A percentile compares a stretch with the other conserved stretches of the same genome.
phyloP scores from a whole-genome alignment of 2,329 filamentous ascomycete species.

The Aureobasidium sp. region DNA sequence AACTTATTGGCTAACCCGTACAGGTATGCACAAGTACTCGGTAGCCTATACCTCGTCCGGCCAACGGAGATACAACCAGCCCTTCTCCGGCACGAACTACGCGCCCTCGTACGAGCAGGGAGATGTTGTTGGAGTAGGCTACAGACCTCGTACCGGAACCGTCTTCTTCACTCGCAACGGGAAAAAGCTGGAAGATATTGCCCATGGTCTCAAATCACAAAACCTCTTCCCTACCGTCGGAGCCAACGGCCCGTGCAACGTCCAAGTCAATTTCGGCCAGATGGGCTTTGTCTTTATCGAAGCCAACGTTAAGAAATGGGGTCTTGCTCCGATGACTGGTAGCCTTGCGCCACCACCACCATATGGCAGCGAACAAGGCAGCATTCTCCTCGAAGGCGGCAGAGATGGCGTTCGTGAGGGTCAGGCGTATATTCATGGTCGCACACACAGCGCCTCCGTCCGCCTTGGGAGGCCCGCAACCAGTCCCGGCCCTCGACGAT shows the following conservation, averaged over 20 bases:
- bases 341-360: slow-evolving; percentile 90
- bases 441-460: slow-evolving; percentile 70
- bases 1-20: background rate
- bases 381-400: slow-evolving; percentile 85
- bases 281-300: slow-evolving; percentile 98
- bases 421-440: slow-evolving; percentile 52
- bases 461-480: slow-evolving; percentile 56
- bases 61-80: slow-evolving; percentile 82
- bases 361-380: slow-evolving; percentile 94
- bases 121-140: slow-evolving; percentile 92
- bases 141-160: slow-evolving; percentile 85
- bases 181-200: slow-evolving; percentile 91
- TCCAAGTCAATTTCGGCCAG: slow-evolving; percentile 97
- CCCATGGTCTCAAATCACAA: slow-evolving; percentile 82
- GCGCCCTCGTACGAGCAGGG: slow-evolving; percentile 82
- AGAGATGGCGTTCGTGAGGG: slow-evolving; percentile 45
- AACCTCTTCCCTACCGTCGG: slow-evolving; percentile 99
- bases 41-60: slow-evolving; percentile 86
- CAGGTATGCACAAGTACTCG: slow-evolving; percentile 86
- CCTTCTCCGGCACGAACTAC: slow-evolving; percentile 71
- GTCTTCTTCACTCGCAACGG: slow-evolving; percentile 98
- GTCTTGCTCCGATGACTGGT: slow-evolving; percentile 88
- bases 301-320: slow-evolving; percentile 99
- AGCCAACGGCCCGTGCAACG: slow-evolving; percentile 80
- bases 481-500: slow-evolving; percentile 80